Base-by-base conservation (phyloP, 345 rosid species). In the Populus alba region DNA sequence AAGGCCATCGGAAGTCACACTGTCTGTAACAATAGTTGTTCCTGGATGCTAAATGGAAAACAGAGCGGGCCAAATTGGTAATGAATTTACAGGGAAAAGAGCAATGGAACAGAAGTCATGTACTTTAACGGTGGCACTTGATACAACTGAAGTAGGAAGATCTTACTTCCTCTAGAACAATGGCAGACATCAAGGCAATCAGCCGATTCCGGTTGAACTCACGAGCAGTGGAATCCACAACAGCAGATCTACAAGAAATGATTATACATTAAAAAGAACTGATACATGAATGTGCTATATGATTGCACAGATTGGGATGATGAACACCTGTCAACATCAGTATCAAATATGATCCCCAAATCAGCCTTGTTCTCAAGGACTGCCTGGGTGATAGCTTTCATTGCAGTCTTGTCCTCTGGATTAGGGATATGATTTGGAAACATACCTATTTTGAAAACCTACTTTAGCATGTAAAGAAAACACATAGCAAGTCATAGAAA, bases 341-440 rank as follows among this genome's bases (percentile, higher is more conserved):
- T 94, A 82, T 96, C 99, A 86, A 96, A 96, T 84, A 94, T 96
- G 86, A 96, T 96, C 69, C 99, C 99, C 71, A 96, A 75, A 82
- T 96, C 97, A 75, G 98, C 97, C 81, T 91, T 94, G 86, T 90
- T 96, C 75, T 88, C 85, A 75, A 92, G 95, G 87, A 94, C 98
- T 35, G 97, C 98, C 84, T 89, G 77, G 38, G 93, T 91, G 66
- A 96, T 91, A 75, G 98, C 94, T 84, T 82, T 87, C 98, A 96
- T 96, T 37, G 98, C 98, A 23, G 82, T 78, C 87, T 94, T 94
- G 79, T 96, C 98, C 91, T 96, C 99, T 16, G 97, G 99, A 74
- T 96, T 96, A 39, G 99, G 99, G 77, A 94, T 96, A 86, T 96
- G 99, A 82, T 96, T 96, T 4, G 99, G 98, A 79, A 96, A 96